These are phyloP conservation scores for Somion occarium DNA, from an alignment of 1,284 basidiomycete genomes.

Conservation along the genomic window DNA sequence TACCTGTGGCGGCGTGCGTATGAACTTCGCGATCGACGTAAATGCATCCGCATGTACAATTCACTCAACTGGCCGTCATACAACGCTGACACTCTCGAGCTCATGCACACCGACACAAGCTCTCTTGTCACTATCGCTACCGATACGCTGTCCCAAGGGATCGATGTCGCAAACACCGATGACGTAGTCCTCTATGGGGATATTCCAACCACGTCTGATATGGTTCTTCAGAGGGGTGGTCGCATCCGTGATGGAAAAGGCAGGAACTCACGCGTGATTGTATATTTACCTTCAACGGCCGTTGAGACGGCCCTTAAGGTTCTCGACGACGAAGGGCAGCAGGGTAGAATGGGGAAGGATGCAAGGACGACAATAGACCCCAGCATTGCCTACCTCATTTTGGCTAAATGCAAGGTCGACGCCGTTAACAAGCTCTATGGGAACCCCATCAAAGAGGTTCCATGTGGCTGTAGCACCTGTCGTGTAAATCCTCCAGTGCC, in stretches of 20 bases:
- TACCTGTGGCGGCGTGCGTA: constrained; percentile 9
- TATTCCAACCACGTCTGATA: no score
- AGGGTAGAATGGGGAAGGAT: no score
- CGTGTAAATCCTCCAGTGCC: not conserved
- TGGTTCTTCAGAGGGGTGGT: no score
- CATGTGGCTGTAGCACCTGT: not conserved
- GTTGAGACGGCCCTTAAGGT: no score
- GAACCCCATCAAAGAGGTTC: not conserved
- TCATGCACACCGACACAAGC: constrained; percentile 9
- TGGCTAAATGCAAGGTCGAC: not conserved
- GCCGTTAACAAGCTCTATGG: not conserved
- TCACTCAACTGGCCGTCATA: constrained; percentile 12
- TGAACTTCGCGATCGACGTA: not conserved
- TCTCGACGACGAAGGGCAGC: no score
- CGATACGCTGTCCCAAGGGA: constrained; percentile 13
- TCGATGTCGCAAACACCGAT: constrained; percentile 13
- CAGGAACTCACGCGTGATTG: no score
- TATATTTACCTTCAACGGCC: no score
- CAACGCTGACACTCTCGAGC: constrained; percentile 11
- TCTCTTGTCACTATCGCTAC: constrained; percentile 15
- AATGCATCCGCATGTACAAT: constrained; percentile 14
- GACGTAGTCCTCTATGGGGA: no score
- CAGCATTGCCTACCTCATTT: not conserved
- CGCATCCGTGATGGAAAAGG: no score
- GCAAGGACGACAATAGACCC: no score